Conservation (phyloP, 441 rosid species). For the Theobroma grandiflorum region DNA sequence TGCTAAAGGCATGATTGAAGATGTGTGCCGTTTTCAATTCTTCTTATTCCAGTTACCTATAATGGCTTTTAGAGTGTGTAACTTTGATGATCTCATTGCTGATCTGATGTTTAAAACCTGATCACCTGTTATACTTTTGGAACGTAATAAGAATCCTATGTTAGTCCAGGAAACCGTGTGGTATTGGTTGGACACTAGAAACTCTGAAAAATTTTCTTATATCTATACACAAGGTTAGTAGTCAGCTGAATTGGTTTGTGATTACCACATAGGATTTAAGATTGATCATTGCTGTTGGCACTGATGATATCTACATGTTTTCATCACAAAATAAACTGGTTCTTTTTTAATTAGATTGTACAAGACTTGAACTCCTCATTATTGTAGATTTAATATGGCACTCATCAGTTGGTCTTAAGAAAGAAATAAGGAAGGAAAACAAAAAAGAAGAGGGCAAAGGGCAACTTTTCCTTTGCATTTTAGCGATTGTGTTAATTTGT, state of each 20-base stretch:
- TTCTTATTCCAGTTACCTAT: neutral
- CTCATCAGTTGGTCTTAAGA: neutral
- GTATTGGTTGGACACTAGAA: neutral
- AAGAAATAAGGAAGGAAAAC: neutral
- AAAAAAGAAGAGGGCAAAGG: neutral
- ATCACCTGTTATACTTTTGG: too few relatives aligned
- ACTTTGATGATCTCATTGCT: neutral
- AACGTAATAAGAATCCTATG: neutral
- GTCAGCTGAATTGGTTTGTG: conserved; percentile 11
- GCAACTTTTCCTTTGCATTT: neutral
- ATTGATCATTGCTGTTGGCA: neutral
- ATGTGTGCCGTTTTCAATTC: neutral
- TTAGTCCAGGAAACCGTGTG: neutral
- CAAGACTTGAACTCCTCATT: neutral
- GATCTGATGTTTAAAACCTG: too few relatives aligned
- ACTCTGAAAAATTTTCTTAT: neutral
- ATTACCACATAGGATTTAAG: neutral
- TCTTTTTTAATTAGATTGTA: neutral
- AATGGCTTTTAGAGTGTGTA: neutral
- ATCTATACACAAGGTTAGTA: neutral
- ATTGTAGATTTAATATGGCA: neutral
- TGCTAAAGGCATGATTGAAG: neutral
- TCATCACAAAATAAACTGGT: neutral
- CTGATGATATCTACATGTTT: neutral
- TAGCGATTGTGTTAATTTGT: neutral